Evolutionary conservation across 2,329 filamentous ascomycete genomes (phyloP), one percentile per base, ranked within the genome.

Genomic region (Bipolaris oryzae): DNA sequence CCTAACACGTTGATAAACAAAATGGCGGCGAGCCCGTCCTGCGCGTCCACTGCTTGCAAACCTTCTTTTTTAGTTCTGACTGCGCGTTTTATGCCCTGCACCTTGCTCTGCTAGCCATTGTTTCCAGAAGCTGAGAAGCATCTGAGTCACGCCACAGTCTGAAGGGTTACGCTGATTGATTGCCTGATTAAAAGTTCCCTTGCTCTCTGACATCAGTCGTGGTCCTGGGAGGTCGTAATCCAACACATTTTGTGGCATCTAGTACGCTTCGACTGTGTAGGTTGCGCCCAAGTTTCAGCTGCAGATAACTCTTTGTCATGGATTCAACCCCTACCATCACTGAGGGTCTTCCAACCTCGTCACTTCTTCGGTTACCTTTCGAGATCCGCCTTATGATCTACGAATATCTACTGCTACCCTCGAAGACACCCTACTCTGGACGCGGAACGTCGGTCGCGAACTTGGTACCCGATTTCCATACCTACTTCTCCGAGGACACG

Each of bases 301-400:
- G 7, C 23, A 43, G 9, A 15, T 18, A 39, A 25, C 49, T 49
- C 3, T 46, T 38, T 15, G 53, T 18, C 7, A 68, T 64, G 62
- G 33, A 48, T 10, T n/a, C 37, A 35, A 48, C 16, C 9, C 2
- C 35, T 5, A n/a, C 25, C 28, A 13, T 45, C 10, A 37, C 38
- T 39, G 49, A 53, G 16, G 49, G 31, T 15, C 21, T 62, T 31
- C 51, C 60, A 44, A 52, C 62, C 13, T 75, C 74, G 41, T 73
- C 71, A 2, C 74, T 81, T 34, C 69, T 81, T n/a, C 74, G 75
- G 7, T 68, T 82, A 5, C 80, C 80, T 2, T 66, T 76, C 4
- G 80, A 82, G 61, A 75, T 82, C 41, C 72, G 80, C 5, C 72
- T 82, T 5, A 76, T 79, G 53, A 81, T 82, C 53, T 82, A 81